Percentiles rank a stretch among this genome's conserved stretches.
These are phyloP conservation scores for Ceratocystis colombiana DNA, from an alignment of 2,329 filamentous ascomycete genomes.

Conservation along the genomic window DNA sequence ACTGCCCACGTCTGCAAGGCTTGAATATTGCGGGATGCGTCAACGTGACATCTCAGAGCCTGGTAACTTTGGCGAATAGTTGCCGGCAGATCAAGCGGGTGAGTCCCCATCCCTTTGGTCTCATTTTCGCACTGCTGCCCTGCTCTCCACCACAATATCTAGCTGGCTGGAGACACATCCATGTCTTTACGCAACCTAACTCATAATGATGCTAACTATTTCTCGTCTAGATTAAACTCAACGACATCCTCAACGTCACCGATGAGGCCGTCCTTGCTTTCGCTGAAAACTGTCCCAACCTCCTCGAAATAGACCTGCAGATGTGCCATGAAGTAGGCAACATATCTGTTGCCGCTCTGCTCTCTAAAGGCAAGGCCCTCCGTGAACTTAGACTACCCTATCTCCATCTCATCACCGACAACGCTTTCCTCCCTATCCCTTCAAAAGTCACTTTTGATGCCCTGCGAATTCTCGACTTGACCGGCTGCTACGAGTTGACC, in stretches of 20 bases:
- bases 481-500: slow-evolving; percentile 72
- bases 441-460: slow-evolving; percentile 64
- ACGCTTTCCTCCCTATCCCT: slow-evolving; percentile 75
- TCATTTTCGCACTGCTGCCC: slow-evolving; percentile 6
- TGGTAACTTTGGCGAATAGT: slow-evolving; percentile 67
- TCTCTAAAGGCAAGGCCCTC: slow-evolving; percentile 69
- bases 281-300: slow-evolving; percentile 77
- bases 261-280: slow-evolving; percentile 77
- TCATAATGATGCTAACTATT: slow-evolving; percentile 51
- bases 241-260: slow-evolving; percentile 76
- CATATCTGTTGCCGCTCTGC: slow-evolving; percentile 67
- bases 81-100: slow-evolving; percentile 83
- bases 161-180: too few relatives aligned
- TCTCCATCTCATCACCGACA: slow-evolving; percentile 74
- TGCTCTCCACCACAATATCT: background rate
- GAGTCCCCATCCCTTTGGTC: slow-evolving; percentile 32
- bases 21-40: slow-evolving; percentile 84
- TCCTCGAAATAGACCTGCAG: slow-evolving; percentile 92
- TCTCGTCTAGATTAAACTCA: slow-evolving; percentile 70
- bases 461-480: slow-evolving; percentile 85
- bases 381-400: slow-evolving; percentile 80
- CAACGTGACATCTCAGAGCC: slow-evolving; percentile 74
- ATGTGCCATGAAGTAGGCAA: slow-evolving; percentile 75
- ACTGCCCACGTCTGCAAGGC: slow-evolving; percentile 79
- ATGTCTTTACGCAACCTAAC: background rate